A percentile compares a stretch with the other conserved stretches of the same genome.
Conservation (phyloP, 2,329 filamentous ascomycete species). For the Paraphoma chrysanthemicola region DNA sequence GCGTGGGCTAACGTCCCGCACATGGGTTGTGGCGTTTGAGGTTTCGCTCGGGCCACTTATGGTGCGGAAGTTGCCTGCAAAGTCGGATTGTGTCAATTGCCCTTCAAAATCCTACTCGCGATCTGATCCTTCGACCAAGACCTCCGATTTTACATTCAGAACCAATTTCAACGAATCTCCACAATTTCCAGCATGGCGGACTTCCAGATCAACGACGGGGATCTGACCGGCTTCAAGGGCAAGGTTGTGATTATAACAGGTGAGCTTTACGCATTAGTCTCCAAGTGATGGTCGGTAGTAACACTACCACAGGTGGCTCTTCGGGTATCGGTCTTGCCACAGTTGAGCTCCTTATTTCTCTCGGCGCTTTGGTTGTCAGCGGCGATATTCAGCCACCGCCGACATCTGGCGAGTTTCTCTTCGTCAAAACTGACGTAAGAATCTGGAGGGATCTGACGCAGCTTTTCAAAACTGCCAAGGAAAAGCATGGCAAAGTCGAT, state of each 20-base stretch:
- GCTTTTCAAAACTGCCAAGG: conserved; percentile 60
- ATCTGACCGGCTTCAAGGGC: conserved; percentile 24
- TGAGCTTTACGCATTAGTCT: neutral
- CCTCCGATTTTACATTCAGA: neutral
- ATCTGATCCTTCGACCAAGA: neutral
- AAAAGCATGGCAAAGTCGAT: conserved; percentile 53
- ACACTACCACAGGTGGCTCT: conserved; percentile 54
- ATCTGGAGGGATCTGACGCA: conserved; percentile 58
- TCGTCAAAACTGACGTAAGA: conserved; percentile 52
- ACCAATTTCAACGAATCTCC: neutral
- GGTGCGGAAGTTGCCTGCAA: neutral
- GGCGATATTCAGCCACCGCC: conserved; percentile 58
- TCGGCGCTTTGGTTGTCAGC: conserved; percentile 63
- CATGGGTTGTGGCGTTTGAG: neutral
- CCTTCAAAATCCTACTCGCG: neutral
- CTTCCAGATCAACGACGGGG: conserved; percentile 28
- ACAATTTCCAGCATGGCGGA: conserved; percentile 19
- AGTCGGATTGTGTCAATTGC: neutral
- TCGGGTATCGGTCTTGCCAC: conserved; percentile 67
- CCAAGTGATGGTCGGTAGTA: neutral
- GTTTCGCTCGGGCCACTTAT: conserved; percentile 1
- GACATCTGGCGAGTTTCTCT: conserved; percentile 28
- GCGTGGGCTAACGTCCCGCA: neutral
- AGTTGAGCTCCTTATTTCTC: conserved; percentile 56
- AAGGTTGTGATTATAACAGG: conserved; percentile 31